These are phyloP conservation scores for Shiraia bambusicola DNA, from an alignment of 2,329 filamentous ascomycete species.

Conservation along the genomic window DNA sequence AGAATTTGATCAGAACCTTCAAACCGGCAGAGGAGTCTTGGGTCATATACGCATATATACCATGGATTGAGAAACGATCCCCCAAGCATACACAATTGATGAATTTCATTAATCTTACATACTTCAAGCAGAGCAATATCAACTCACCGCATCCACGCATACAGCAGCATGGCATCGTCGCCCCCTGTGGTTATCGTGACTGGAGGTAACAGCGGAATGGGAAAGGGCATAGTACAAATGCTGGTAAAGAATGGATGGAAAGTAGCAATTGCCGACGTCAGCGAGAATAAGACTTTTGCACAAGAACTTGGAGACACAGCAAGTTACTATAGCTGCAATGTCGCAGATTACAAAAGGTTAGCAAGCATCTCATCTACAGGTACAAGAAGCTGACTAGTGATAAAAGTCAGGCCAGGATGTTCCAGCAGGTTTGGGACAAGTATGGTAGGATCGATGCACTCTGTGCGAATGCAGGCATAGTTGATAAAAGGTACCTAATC, in stretches of 20 bases:
- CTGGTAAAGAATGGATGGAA: conserved; percentile 29
- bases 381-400: conserved; percentile 5
- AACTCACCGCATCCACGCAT: no score
- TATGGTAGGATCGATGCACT: conserved; percentile 54
- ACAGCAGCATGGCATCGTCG: conserved; percentile 13
- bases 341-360: conserved; percentile 32
- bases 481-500: conserved; percentile 44
- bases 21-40: no score
- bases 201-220: conserved; percentile 32
- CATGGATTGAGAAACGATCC: no score
- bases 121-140: no score
- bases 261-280: conserved; percentile 33
- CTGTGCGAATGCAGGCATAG: conserved; percentile 55
- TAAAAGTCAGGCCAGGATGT: conserved; percentile 50
- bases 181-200: conserved; percentile 31
- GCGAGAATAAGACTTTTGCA: conserved; percentile 22
- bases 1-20: no score
- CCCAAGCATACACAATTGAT: no score
- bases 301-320: conserved; percentile 29
- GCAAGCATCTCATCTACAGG: not conserved
- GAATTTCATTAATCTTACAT: no score
- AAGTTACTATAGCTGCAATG: conserved; percentile 23
- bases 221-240: conserved; percentile 18
- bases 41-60: no score
- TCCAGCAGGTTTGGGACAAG: conserved; percentile 47